phyloP scores from a whole-genome alignment of 257 asterid genomes.

The Henckelia pumila region DNA sequence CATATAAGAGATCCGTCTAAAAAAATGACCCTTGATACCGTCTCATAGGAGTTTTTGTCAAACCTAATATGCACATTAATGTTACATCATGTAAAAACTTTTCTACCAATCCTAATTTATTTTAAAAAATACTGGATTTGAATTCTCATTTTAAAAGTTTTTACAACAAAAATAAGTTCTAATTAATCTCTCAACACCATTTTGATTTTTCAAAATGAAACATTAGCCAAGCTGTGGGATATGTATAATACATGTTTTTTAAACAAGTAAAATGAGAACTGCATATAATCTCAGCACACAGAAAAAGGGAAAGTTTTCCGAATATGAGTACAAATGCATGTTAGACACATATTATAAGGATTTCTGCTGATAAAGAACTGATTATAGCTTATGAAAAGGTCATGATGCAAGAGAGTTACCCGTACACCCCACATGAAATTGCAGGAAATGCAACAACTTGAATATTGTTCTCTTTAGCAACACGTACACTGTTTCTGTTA shows the following conservation, averaged over 20 bases:
- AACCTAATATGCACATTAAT: neutral
- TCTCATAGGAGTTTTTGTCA: no score
- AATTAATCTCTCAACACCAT: neutral
- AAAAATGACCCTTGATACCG: no score
- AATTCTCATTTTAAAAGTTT: no score
- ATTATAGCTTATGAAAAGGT: neutral
- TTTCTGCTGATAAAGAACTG: neutral
- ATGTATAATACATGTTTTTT: neutral
- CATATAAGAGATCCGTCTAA: no score
- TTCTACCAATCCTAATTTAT: no score
- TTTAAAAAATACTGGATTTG: no score
- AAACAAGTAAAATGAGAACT: neutral
- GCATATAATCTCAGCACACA: neutral
- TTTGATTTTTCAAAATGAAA: neutral
- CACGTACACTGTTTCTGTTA: conserved; percentile 74
- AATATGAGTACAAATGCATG: neutral
- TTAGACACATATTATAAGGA: neutral
- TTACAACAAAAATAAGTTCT: no score
- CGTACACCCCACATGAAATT: conserved; percentile 80
- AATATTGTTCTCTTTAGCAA: conserved; percentile 74
- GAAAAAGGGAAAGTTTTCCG: neutral
- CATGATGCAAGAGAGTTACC: conserved; percentile 40
- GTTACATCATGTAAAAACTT: neutral
- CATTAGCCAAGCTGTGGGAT: neutral
- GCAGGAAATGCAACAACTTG: conserved; percentile 88